Percentiles rank a stretch among this genome's conserved stretches.
These are phyloP conservation scores for Citrus australasica DNA, from an alignment of 345 rosid species.

Conservation along the genomic window DNA sequence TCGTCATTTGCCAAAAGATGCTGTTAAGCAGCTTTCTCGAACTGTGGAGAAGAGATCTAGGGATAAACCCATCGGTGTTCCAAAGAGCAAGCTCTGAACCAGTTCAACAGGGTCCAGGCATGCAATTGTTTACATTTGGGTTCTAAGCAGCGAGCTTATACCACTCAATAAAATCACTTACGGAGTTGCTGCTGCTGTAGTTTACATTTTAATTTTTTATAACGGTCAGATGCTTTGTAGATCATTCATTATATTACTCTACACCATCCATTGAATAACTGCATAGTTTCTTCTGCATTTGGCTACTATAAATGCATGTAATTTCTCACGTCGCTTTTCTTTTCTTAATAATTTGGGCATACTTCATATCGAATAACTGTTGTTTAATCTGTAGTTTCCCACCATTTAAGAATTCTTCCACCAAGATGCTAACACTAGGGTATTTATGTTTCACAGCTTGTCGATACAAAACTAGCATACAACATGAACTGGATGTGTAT, in stretches of 20 bases:
- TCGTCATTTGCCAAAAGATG: slow-evolving; percentile 42
- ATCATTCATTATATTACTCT: too few relatives aligned
- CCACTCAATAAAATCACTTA: neutral
- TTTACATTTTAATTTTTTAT: neutral
- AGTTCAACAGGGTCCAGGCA: neutral
- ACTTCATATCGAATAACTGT: too few relatives aligned
- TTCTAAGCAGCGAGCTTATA: slow-evolving; percentile 9
- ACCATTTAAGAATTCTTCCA: neutral
- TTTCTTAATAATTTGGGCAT: too few relatives aligned
- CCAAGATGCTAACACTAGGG: neutral
- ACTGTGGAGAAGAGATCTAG: slow-evolving; percentile 45
- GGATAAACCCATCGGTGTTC: slow-evolving; percentile 33
- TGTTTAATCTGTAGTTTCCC: neutral
- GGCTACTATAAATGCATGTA: too few relatives aligned
- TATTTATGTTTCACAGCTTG: neutral
- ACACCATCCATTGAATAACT: neutral
- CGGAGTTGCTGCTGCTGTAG: neutral
- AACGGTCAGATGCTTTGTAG: too few relatives aligned
- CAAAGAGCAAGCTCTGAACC: slow-evolving; percentile 33
- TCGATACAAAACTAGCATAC: neutral
- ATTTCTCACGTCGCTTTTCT: too few relatives aligned
- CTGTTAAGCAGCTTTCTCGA: slow-evolving; percentile 43
- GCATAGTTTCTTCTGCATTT: too few relatives aligned
- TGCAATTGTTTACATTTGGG: slow-evolving; percentile 24
- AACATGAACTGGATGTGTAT: neutral